These are phyloP conservation scores for Penicillium goetzii DNA, from an alignment of 495 filamentous ascomycete genomes.

Conservation along the genomic window DNA sequence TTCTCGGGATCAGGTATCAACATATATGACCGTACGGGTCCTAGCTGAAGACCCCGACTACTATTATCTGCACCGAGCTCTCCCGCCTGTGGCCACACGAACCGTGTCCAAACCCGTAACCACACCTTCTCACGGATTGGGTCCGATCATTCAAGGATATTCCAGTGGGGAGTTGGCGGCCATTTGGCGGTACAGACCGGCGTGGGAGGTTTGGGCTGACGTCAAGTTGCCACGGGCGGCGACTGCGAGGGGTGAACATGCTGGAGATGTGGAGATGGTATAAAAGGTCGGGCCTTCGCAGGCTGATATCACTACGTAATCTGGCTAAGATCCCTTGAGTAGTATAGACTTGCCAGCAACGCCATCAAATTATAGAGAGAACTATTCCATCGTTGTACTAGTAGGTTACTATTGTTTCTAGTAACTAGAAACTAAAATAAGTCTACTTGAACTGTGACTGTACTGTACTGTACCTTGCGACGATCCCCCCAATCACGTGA, in stretches of 20 bases:
- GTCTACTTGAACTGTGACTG: no score
- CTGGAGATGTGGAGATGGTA: conserved; percentile 19
- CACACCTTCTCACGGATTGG: background rate
- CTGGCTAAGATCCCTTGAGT: background rate
- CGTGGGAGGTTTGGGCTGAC: conserved; percentile 23
- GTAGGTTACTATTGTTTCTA: background rate
- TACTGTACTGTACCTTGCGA: background rate
- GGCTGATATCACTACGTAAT: background rate
- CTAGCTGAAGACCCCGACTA: background rate
- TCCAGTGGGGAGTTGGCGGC: background rate
- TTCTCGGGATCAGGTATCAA: background rate
- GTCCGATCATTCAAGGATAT: background rate
- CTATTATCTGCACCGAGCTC: background rate
- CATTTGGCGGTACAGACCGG: conserved; percentile 2
- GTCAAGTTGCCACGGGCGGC: conserved; percentile 34
- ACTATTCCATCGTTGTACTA: background rate
- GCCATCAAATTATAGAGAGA: background rate
- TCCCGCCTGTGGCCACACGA: background rate
- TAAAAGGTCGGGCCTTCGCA: background rate
- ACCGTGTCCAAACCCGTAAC: background rate
- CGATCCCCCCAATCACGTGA: conserved; percentile 13
- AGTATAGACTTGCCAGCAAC: background rate
- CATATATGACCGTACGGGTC: background rate
- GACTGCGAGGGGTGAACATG: conserved; percentile 8
- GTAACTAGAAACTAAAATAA: no score